These are phyloP conservation scores for Nicotiana attenuata DNA, from an alignment of 257 asterid genomes.

Conservation along the genomic window DNA sequence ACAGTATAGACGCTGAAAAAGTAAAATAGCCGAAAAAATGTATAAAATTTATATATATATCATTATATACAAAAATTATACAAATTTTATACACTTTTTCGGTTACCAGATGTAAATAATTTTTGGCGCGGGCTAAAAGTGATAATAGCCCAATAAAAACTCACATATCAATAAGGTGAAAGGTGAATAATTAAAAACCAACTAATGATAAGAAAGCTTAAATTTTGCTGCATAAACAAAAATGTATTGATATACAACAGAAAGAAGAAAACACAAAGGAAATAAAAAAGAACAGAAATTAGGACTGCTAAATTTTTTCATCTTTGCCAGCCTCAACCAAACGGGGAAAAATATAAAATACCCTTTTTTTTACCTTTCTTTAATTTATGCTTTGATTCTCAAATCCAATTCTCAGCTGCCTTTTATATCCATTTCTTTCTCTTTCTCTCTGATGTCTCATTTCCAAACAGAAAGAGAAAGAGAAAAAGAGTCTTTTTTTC, in stretches of 20 bases:
- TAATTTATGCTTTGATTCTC: not conserved
- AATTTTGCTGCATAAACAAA: not conserved
- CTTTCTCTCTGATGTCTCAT: not conserved
- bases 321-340: slow-evolving; percentile 6
- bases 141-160: no score
- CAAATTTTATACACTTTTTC: no score
- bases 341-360: slow-evolving; percentile 10
- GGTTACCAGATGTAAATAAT: no score
- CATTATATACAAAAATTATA: no score
- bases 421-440: not conserved
- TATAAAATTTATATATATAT: no score
- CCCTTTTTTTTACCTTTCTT: not conserved
- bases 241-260: not conserved
- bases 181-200: not conserved
- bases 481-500: not conserved
- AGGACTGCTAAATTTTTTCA: not conserved
- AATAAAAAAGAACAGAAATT: not conserved
- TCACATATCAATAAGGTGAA: no score
- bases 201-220: not conserved
- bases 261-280: not conserved
- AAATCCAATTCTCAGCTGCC: not conserved
- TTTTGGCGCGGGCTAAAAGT: no score
- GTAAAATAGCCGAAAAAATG: no score
- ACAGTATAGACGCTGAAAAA: no score
- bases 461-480: not conserved